Percentiles rank a stretch among this genome's conserved stretches.
phyloP scores from a whole-genome alignment of 495 filamentous ascomycete species.

The Daldinia childiae region DNA sequence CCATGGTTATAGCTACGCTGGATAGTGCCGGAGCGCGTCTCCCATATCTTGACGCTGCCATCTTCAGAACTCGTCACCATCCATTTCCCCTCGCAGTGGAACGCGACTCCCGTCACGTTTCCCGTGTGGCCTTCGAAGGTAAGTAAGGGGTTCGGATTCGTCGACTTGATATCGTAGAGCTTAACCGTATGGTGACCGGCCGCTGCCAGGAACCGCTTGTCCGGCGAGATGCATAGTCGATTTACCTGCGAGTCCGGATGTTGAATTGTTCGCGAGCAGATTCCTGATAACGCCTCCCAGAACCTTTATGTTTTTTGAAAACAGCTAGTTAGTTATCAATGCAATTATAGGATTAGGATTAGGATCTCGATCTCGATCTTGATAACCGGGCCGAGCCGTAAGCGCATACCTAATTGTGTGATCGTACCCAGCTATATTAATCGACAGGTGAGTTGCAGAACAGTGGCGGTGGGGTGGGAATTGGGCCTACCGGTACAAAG shows the following conservation, averaged over 20 bases:
- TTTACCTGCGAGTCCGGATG: constrained; percentile 98
- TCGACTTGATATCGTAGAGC: constrained; percentile 96
- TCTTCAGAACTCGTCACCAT: constrained; percentile 99
- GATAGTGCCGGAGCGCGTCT: constrained; percentile 85
- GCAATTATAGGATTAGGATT: not conserved
- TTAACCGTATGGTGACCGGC: constrained; percentile 95
- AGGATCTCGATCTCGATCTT: not conserved
- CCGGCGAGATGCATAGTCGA: constrained; percentile 95
- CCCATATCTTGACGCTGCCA: constrained; percentile 98
- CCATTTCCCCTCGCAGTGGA: constrained; percentile 99
- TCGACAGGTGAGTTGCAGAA: constrained; percentile 25
- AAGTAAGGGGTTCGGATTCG: constrained; percentile 89
- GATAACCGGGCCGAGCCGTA: not conserved
- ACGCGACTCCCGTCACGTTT: constrained; percentile 95
- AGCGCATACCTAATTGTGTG: constrained; percentile 90
- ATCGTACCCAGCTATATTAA: constrained; percentile 89
- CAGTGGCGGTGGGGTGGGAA: constrained; percentile 1
- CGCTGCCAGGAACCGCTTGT: constrained; percentile 94
- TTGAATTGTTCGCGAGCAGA: constrained; percentile 97
- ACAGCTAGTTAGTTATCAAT: not conserved
- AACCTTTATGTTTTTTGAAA: constrained; percentile 65
- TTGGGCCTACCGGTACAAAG: constrained; percentile 77
- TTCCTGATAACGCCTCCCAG: constrained; percentile 97
- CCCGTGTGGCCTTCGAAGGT: constrained; percentile 94
- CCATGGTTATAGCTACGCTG: constrained; percentile 93